Evolutionary conservation across 805 yeast genomes (phyloP).

Genomic region (Yarrowia sp.): DNA sequence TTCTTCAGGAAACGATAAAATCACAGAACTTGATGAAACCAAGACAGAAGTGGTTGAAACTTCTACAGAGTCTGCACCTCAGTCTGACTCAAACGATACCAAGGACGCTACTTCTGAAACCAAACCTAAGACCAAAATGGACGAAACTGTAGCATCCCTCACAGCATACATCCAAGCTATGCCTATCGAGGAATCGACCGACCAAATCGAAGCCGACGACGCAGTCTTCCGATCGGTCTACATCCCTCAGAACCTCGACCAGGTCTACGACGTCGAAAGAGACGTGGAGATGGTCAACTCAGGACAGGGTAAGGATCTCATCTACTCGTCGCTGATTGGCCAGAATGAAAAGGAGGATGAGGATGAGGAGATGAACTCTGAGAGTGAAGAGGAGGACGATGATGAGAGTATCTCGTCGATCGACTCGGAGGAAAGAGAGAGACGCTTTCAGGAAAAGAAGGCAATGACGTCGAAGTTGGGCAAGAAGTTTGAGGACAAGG

Average conservation of each 20-base stretch:
- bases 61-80: background rate
- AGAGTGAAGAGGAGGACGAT: slow-evolving; percentile 44
- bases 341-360: slow-evolving; percentile 43
- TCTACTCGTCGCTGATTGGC: slow-evolving; percentile 50
- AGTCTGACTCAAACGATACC: background rate
- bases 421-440: slow-evolving; percentile 45
- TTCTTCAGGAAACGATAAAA: background rate
- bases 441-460: slow-evolving; percentile 57
- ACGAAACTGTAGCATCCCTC: slow-evolving; percentile 49
- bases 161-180: slow-evolving; percentile 44
- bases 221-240: slow-evolving; percentile 85
- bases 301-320: slow-evolving; percentile 82
- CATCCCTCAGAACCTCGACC: slow-evolving; percentile 70
- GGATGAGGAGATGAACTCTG: slow-evolving; percentile 41
- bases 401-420: slow-evolving; percentile 45
- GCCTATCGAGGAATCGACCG: slow-evolving; percentile 47
- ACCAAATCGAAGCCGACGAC: slow-evolving; percentile 69
- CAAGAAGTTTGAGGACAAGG: slow-evolving; percentile 81
- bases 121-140: slow-evolving; percentile 18
- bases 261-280: slow-evolving; percentile 65
- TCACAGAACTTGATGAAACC: slow-evolving; percentile 48
- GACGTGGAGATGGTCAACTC: slow-evolving; percentile 74
- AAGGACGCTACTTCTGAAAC: background rate
- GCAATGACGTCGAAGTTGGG: slow-evolving; percentile 57
- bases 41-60: slow-evolving; percentile 34